Evolutionary conservation across 805 yeast genomes (phyloP).

Genomic region (Saccharomyces mikatae): DNA sequence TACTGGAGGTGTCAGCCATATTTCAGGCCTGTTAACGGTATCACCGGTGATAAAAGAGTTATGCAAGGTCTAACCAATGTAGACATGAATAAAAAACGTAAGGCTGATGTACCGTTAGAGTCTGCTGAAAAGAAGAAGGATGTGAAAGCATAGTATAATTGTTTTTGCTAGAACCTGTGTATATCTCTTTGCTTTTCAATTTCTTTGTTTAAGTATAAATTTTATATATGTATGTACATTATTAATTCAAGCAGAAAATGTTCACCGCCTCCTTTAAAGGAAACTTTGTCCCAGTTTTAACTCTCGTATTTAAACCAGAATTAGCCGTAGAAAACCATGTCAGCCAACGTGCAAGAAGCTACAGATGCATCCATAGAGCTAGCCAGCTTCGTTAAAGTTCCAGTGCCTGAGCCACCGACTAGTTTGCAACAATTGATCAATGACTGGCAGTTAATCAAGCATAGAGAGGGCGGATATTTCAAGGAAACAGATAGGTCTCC

Average conservation of each 20-base stretch:
- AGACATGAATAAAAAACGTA: conserved; percentile 9
- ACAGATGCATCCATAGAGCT: conserved; percentile 10
- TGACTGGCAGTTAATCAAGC: conserved; percentile 34
- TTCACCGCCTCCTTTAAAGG: not conserved
- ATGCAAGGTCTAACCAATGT: conserved; percentile 17
- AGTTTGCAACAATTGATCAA: conserved; percentile 30
- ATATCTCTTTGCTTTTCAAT: not conserved
- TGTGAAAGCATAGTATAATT: conserved; percentile 15
- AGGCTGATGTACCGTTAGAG: conserved; percentile 3
- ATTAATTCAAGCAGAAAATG: not conserved
- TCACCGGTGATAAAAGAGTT: conserved; percentile 40
- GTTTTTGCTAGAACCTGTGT: not conserved
- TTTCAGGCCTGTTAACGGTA: conserved; percentile 83
- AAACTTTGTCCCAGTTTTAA: not conserved
- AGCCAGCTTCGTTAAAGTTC: conserved; percentile 13
- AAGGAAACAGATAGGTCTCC: conserved; percentile 50
- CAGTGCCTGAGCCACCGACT: conserved; percentile 17
- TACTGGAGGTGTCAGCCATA: conserved; percentile 97
- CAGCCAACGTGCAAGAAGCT: conserved; percentile 1
- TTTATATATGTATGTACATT: not conserved
- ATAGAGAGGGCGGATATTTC: conserved; percentile 52
- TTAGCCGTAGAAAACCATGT: not conserved
- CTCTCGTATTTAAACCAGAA: not conserved
- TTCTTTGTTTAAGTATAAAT: not conserved
- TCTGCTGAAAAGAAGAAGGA: conserved; percentile 10